These are phyloP conservation scores for Lippia alba DNA, from an alignment of 305 asterid genomes.

Conservation along the genomic window DNA sequence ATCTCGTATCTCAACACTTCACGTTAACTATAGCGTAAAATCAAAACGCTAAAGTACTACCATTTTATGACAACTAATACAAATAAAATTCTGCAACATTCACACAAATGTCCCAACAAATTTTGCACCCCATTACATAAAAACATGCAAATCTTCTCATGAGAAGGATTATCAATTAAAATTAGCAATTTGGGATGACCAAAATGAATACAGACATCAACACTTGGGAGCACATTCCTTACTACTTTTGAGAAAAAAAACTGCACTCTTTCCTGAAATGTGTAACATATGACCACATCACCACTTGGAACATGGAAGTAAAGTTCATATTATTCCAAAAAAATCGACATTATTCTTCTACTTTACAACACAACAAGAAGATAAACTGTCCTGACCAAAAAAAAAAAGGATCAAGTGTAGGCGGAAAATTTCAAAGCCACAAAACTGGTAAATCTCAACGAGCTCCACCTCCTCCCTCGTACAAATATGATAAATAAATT, in stretches of 20 bases:
- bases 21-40: too few relatives aligned
- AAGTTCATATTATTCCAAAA: not conserved
- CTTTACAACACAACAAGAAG: constrained; percentile 38
- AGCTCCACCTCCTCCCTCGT: constrained; percentile 25
- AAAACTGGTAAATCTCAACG: constrained; percentile 31
- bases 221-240: too few relatives aligned
- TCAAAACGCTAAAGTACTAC: too few relatives aligned
- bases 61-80: too few relatives aligned
- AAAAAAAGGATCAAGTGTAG: too few relatives aligned
- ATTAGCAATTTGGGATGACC: not conserved
- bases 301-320: constrained; percentile 7
- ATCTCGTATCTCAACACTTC: too few relatives aligned
- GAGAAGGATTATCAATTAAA: constrained; percentile 5
- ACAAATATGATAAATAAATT: constrained; percentile 26
- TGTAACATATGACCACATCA: not conserved
- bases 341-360: constrained; percentile 10
- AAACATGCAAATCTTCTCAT: not conserved
- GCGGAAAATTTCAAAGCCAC: constrained; percentile 30
- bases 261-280: too few relatives aligned
- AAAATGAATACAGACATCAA: not conserved
- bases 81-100: too few relatives aligned
- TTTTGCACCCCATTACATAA: not conserved
- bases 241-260: too few relatives aligned
- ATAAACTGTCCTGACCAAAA: constrained; percentile 30
- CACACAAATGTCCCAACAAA: not conserved